phyloP scores from a whole-genome alignment of 2,329 filamentous ascomycete genomes.

The Diaporthe sp. region DNA sequence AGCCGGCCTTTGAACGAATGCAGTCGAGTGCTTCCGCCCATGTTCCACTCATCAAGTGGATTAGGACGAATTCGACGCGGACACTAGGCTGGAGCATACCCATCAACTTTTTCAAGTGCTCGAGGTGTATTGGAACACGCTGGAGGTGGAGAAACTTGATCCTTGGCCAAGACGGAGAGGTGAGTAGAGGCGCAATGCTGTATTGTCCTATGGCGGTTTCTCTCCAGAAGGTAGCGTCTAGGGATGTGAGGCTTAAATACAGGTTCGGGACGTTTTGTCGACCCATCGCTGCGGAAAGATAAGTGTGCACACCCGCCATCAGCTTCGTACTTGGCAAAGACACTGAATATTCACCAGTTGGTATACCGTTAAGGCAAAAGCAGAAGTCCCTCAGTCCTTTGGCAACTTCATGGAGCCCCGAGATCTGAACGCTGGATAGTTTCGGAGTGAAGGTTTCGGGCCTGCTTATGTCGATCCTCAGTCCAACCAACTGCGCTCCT shows the following conservation, averaged over 20 bases:
- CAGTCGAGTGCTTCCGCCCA: background rate
- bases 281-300: background rate
- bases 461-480: rapidly evolving
- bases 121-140: background rate
- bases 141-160: background rate
- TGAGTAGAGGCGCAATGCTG: background rate
- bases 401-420: background rate
- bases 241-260: background rate
- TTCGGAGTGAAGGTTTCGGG: background rate
- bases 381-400: background rate
- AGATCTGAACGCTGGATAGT: background rate
- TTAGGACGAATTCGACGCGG: background rate
- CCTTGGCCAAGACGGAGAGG: background rate
- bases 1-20: background rate
- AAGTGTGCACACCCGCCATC: background rate
- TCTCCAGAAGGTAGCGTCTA: no score
- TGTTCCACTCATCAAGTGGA: background rate
- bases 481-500: background rate
- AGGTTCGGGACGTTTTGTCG: background rate
- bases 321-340: rapidly evolving
- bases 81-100: background rate
- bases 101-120: background rate
- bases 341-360: background rate
- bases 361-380: background rate
- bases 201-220: background rate